Evolutionary conservation across 208 protist species (phyloP).

Genomic region (Lotmaria passim): DNA sequence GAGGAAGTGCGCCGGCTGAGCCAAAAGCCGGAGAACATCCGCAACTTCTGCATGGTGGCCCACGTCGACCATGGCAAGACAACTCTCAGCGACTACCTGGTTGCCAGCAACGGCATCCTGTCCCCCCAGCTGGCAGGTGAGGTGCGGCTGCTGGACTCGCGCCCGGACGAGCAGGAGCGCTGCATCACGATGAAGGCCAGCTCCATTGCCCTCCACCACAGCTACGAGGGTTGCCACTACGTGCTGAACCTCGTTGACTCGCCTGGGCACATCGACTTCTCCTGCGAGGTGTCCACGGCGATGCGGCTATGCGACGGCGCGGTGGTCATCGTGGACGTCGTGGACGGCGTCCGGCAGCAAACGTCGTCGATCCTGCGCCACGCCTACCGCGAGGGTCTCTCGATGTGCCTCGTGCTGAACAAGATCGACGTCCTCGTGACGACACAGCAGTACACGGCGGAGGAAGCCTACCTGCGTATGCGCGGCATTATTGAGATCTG

Average conservation of each 20-base stretch:
- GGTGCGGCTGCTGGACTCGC: conserved; percentile 97
- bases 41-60: conserved; percentile 98
- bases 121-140: conserved; percentile 96
- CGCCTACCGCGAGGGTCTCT: conserved; percentile 95
- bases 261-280: conserved; percentile 99
- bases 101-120: conserved; percentile 98
- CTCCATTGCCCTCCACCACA: conserved; percentile 95
- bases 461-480: conserved; percentile 93
- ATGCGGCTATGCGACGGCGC: conserved; percentile 97
- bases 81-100: conserved; percentile 97
- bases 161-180: conserved; percentile 97
- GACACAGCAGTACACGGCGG: conserved; percentile 91
- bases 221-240: conserved; percentile 58
- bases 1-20: conserved; percentile 59
- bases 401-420: conserved; percentile 97
- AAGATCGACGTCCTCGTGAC: conserved; percentile 98
- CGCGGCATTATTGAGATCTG: conserved; percentile 95
- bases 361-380: conserved; percentile 95
- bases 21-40: conserved; percentile 79
- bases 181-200: conserved; percentile 99
- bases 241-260: conserved; percentile 99
- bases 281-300: conserved; percentile 97
- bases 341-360: conserved; percentile 98
- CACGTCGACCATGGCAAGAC: conserved; percentile 99
- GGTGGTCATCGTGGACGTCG: conserved; percentile 98